phyloP scores from a whole-genome alignment of 768 basidiomycete genomes.

The Hortiboletus flavorubellus region DNA sequence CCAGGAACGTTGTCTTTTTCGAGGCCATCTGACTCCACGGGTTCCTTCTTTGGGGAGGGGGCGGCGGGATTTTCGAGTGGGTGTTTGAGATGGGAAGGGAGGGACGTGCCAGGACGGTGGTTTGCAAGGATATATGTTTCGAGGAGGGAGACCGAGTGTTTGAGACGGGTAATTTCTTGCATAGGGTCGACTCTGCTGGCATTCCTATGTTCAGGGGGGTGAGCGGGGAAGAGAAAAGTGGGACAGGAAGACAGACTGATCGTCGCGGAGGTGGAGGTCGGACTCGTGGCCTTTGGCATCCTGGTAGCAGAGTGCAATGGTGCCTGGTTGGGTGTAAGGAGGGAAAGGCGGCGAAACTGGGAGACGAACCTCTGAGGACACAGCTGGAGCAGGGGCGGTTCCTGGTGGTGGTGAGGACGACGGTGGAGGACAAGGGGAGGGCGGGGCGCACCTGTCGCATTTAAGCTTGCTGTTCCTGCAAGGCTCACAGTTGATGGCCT shows the following conservation, averaged over 20 bases:
- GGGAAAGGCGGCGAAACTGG: constrained; percentile 3
- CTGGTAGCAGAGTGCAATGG: constrained; percentile 77
- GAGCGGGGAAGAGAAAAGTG: constrained; percentile 36
- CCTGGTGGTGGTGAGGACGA: constrained; percentile 35
- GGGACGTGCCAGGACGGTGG: constrained; percentile 20
- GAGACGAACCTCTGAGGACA: constrained; percentile 66
- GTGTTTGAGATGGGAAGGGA: constrained; percentile 29
- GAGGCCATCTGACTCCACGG: constrained; percentile 42
- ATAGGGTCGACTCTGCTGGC: constrained; percentile 37
- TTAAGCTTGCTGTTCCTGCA: constrained; percentile 86
- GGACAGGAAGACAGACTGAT: constrained; percentile 27
- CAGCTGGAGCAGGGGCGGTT: constrained; percentile 88
- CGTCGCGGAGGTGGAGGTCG: constrained; percentile 54
- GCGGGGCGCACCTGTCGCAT: constrained; percentile 71
- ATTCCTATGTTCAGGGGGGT: constrained; percentile 26
- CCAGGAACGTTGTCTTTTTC: constrained; percentile 55
- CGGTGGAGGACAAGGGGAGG: no score
- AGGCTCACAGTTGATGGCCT: constrained; percentile 87
- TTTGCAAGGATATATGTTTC: constrained; percentile 35
- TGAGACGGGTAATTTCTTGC: constrained; percentile 39
- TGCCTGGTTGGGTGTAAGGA: constrained; percentile 47
- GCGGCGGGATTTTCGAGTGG: constrained; percentile 19
- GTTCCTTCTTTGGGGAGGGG: constrained; percentile 53
- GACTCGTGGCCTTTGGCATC: constrained; percentile 64
- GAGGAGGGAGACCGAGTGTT: constrained; percentile 39